Base-by-base conservation (phyloP, 164 flowering plant genomes). In the Tetrastigma voinierianum region DNA sequence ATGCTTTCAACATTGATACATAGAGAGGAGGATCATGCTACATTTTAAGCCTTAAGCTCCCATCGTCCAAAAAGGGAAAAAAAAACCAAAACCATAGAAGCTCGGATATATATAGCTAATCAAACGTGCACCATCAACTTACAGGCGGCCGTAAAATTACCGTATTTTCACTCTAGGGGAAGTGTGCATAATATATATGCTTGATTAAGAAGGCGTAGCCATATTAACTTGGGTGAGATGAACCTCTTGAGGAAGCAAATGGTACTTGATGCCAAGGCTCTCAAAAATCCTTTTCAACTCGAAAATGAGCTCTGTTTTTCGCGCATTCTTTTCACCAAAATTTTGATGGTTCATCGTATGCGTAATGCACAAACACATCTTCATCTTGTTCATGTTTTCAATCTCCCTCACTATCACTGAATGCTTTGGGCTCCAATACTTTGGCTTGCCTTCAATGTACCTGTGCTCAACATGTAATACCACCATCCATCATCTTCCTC, bases 321-420 rank as follows among this genome's bases (percentile, higher is more conserved):
- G 61, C 4, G 1, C 62, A 66, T 48, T 81, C 70, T 66, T 79
- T 51, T 86, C 84, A 0, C 59, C 78, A 9, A 23, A 72, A 66
- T 86, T 81, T 55, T 86, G 90, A 70, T 76, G 78, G 78, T 86
- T 86, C 63, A 82, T 84, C 24, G 87, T 86, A 76, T 86, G 87
- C 8, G 49, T 51, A 10, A 84, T 76, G 48, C 62, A 72, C 0
- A 84, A 59, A 25, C 25, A 21, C 75, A 86, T 67, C 65, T 82
- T 82, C 83, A 86, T 59, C 78, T 76, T 79, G 75, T 81, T 51
- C 63, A 84, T 48, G 48, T 82, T 75, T 67, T 82, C 85, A 1
- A 84, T 77, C 66, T 79, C 88, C 71, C 76, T 82, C 63, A 82
- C 80, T 55, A 75, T 15, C 61, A 86, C 56, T 0, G 59, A 4